Evolutionary conservation across 2,329 filamentous ascomycete species (phyloP), one percentile per base, ranked within the genome.

Genomic region (Dactylellina haptotyla): DNA sequence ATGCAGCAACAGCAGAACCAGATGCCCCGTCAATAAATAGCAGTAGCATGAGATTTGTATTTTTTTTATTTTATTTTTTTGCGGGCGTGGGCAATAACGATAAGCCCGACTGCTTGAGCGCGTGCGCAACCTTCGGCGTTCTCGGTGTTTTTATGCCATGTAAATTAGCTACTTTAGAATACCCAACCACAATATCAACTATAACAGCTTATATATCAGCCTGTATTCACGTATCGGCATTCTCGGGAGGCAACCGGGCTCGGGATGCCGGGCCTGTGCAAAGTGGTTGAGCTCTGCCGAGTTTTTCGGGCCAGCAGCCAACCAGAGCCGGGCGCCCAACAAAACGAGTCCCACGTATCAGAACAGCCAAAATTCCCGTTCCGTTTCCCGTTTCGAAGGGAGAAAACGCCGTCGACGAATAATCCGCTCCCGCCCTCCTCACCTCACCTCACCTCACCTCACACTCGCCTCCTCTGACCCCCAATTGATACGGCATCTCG

Each of bases 281-380:
- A 61, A 54, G 30, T 56, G 54, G 69, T 73, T 73, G 69, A 48
- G 69, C 61, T 10, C 9, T 45, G 45, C 69, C 69, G 69, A 73
- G 16, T 73, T 73, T 66, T 66, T 66, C 61, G 69, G 61, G 41
- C 16, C 28, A 30, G 26, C 39, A 18, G 58, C 9, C n/a, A 51
- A 45, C 59, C 26, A 51, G 30, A 10, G 20, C 37, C 54, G 53
- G 61, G 46, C 54, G 61, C 69, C 69, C 69, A 73, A 73, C 69
- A 73, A 73, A 73, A 61, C 66, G 48, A 56, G 48, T 56, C 69
- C 69, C 69, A 73, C 61, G 69, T 73, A 73, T 56, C 61, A 65
- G 56, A 58, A 43, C n/a, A 41, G 23, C 59, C 50, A 39, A 64
- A 64, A n/a, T n/a, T n/a, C n/a, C n/a, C n/a, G n/a, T n/a, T n/a